Percentiles rank a stretch among this genome's conserved stretches.
Evolutionary conservation across 768 basidiomycete genomes (phyloP).

Genomic region (Boletus edulis): DNA sequence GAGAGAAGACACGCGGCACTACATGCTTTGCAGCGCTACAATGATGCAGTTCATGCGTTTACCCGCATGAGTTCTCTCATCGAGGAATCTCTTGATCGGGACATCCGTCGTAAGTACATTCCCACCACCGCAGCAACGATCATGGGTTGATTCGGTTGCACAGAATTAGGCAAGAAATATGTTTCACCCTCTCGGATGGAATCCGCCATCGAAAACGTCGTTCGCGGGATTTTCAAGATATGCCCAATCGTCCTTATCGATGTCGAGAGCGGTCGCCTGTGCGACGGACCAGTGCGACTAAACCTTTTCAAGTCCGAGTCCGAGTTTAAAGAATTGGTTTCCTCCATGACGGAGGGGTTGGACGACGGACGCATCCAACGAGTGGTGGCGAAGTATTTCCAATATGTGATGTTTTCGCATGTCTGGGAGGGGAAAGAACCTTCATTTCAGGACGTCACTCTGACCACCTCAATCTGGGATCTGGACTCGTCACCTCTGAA

Average conservation of each 20-base stretch:
- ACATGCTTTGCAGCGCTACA: background rate
- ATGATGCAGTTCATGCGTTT: background rate
- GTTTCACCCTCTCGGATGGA: background rate
- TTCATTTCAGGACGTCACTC: background rate
- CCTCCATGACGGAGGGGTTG: background rate
- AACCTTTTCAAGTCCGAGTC: background rate
- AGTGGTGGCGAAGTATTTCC: background rate
- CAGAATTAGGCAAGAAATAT: background rate
- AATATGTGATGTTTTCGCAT: background rate
- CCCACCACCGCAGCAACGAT: background rate
- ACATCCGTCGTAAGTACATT: background rate
- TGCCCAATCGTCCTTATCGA: background rate
- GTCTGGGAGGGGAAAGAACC: background rate
- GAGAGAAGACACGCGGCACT: background rate
- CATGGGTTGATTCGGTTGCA: background rate
- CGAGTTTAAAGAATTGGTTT: background rate
- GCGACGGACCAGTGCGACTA: background rate
- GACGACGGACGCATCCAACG: background rate
- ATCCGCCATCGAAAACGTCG: background rate
- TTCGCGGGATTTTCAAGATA: background rate
- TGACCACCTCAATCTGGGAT: background rate
- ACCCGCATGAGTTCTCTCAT: background rate
- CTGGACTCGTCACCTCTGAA: background rate
- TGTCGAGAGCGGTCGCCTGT: background rate
- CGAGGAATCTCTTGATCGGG: background rate